These are phyloP conservation scores for Plasmodium coatneyi DNA, from an alignment of 169 alveolate species.

Conservation along the genomic window DNA sequence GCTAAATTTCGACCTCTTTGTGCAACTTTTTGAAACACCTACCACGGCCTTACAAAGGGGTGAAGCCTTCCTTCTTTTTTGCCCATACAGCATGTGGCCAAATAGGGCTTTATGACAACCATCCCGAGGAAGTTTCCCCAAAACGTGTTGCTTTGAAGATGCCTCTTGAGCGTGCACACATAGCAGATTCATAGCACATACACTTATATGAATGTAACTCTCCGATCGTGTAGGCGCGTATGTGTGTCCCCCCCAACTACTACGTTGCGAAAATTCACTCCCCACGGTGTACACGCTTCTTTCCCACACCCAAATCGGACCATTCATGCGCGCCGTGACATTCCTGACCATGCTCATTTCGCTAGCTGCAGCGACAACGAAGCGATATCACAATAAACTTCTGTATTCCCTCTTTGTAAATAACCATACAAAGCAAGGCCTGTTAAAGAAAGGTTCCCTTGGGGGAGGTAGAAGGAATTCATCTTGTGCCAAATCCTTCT, in stretches of 20 bases:
- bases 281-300: not conserved
- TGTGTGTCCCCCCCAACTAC: not conserved
- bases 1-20: not conserved
- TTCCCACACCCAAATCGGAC: not conserved
- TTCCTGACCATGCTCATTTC: constrained; percentile 49
- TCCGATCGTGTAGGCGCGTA: not conserved
- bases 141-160: not conserved
- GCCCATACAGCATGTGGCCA: not conserved
- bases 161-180: not conserved
- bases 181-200: not conserved
- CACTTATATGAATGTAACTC: not conserved
- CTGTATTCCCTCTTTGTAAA: constrained; percentile 39
- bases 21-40: not conserved
- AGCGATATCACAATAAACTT: constrained; percentile 5
- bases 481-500: not conserved
- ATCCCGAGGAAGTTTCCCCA: not conserved
- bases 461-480: not conserved
- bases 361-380: constrained; percentile 7
- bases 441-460: not conserved
- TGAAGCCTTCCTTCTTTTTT: not conserved
- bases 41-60: not conserved
- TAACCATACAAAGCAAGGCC: not conserved
- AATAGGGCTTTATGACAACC: not conserved
- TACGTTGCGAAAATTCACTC: not conserved
- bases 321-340: constrained; percentile 20